These are phyloP conservation scores for Xerophyta viscosa DNA, from an alignment of 106 monocot genomes.

Conservation along the genomic window DNA sequence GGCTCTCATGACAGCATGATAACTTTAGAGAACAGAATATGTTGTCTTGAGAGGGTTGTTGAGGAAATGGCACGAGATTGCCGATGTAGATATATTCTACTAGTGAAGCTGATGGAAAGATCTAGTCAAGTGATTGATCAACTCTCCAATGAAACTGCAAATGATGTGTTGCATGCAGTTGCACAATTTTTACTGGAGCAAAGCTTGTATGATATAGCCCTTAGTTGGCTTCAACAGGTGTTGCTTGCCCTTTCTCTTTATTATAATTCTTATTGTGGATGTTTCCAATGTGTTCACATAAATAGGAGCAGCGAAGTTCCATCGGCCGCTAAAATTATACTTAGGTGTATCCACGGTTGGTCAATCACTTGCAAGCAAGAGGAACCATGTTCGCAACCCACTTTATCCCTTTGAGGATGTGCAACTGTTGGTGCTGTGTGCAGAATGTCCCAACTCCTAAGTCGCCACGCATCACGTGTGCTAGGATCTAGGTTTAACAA, in stretches of 20 bases:
- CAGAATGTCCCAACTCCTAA: too few relatives aligned
- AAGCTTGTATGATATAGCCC: conserved; percentile 62
- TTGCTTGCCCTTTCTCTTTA: neutral
- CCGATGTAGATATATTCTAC: conserved; percentile 65
- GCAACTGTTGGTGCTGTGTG: too few relatives aligned
- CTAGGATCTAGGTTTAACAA: too few relatives aligned
- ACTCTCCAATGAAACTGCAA: conserved; percentile 57
- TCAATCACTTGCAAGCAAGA: too few relatives aligned
- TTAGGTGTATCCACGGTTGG: too few relatives aligned
- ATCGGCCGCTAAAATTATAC: too few relatives aligned
- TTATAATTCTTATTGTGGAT: neutral
- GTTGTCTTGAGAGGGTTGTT: conserved; percentile 87
- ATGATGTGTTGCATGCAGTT: conserved; percentile 60
- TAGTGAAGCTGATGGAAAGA: conserved; percentile 92
- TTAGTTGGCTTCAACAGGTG: conserved; percentile 91
- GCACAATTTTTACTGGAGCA: conserved; percentile 68
- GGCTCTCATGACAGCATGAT: conserved; percentile 94
- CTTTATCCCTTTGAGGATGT: too few relatives aligned
- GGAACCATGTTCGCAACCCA: too few relatives aligned
- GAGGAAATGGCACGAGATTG: conserved; percentile 90
- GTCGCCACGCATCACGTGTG: too few relatives aligned
- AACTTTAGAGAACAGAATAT: conserved; percentile 79
- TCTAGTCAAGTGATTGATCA: conserved; percentile 80
- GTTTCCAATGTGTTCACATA: too few relatives aligned
- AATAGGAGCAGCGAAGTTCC: too few relatives aligned